Base-by-base conservation (phyloP, 2,329 filamentous ascomycete genomes). In the Ascochyta pisi region DNA sequence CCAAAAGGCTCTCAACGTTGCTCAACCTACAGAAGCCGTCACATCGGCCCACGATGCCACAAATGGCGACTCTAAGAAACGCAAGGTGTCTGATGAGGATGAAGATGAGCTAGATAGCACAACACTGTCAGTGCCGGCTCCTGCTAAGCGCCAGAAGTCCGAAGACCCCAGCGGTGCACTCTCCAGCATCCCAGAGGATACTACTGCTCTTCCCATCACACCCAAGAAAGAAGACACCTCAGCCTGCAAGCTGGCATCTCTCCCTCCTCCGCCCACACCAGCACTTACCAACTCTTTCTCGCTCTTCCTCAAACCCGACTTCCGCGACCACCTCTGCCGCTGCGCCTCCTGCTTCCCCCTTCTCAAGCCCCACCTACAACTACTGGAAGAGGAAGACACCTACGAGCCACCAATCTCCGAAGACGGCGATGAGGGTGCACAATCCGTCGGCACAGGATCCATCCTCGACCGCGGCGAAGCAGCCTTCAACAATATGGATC, bases 381-480 rank as follows among this genome's bases (percentile, higher is more conserved):
- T 99, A 10, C 86, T 96, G 9, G 93, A 98, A 69, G 92, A 96
- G 76, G 95, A 99, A 80, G 92, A 96, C 31, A 88, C 87, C 1
- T 99, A 99, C 76, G 92, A 97, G 68, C 95, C 94, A 0, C 92
- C 94, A 1, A 80, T 97, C 5, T 96, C 92, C 0, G 76, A 78
- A 50, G 73, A 73, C 26, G 75, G 72, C 31, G 84, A 87, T 1
- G 85, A 83, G 2, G 83, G 82, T 33, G 81, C 80, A 5, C 77
- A 77, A 31, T 85, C 82, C 49, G 78, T 86, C 5, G 90, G 91
- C 45, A 93, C 91, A 31, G 90, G 90, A 41, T 95, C 90, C 61
- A 82, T 99, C 2, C 86, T 96, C 31, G 93, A 98, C 45, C 90
- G 92, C 16, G 95, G 95, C 42, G 95, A 99, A 78, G 94, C 91